phyloP scores from a whole-genome alignment of 2,329 filamentous ascomycete species.

The Lachnellula subtilissima region DNA sequence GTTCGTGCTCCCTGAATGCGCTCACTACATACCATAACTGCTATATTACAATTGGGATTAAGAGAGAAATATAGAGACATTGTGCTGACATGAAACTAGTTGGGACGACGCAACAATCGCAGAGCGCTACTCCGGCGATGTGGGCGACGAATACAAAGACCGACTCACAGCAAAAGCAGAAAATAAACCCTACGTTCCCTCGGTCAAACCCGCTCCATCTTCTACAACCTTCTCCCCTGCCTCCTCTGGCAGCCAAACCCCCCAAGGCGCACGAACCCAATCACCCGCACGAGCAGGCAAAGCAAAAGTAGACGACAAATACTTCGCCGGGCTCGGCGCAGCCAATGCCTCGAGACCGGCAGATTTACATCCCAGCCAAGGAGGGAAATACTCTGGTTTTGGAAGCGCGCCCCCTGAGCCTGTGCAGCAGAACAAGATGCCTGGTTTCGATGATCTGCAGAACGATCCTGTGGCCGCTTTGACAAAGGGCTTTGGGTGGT shows the following conservation, averaged over 20 bases:
- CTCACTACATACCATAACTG: too few relatives aligned
- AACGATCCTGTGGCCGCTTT: slow-evolving; percentile 84
- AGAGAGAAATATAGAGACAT: neutral
- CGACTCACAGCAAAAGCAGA: slow-evolving; percentile 83
- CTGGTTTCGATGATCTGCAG: slow-evolving; percentile 81
- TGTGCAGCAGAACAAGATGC: slow-evolving; percentile 46
- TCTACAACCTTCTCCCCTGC: slow-evolving; percentile 16
- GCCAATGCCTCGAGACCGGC: slow-evolving; percentile 76
- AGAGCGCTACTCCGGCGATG: slow-evolving; percentile 83
- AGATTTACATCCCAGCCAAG: slow-evolving; percentile 76
- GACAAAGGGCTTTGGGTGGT: slow-evolving; percentile 92
- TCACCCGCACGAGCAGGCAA: slow-evolving; percentile 38
- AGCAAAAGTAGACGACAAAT: slow-evolving; percentile 73
- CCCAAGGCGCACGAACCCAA: slow-evolving; percentile 22
- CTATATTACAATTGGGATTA: neutral
- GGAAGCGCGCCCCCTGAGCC: slow-evolving; percentile 62
- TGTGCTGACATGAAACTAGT: slow-evolving; percentile 14
- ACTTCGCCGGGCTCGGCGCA: slow-evolving; percentile 79
- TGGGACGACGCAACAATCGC: slow-evolving; percentile 84
- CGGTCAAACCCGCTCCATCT: slow-evolving; percentile 46
- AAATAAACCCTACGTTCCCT: slow-evolving; percentile 76
- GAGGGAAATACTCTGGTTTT: slow-evolving; percentile 89
- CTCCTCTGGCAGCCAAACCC: slow-evolving; percentile 26
- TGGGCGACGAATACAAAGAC: slow-evolving; percentile 94
- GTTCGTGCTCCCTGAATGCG: slow-evolving; percentile 7